These are phyloP conservation scores for Senna siamea DNA, from an alignment of 306 rosid genomes.

Conservation along the genomic window DNA sequence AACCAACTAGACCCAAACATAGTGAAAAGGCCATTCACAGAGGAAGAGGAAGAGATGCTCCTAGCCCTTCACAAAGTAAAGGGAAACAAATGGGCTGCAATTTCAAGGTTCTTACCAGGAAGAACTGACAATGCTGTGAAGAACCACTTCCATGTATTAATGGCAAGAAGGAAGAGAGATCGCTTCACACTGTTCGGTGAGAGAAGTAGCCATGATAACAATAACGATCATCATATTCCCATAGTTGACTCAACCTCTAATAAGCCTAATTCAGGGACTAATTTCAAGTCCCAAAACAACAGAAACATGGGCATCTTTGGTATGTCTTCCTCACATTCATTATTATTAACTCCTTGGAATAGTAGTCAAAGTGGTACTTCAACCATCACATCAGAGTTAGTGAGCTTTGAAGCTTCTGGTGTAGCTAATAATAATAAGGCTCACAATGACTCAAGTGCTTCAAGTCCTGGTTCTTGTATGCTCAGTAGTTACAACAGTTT, in stretches of 20 bases:
- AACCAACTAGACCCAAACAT: conserved; percentile 70
- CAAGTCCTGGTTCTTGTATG: conserved; percentile 25
- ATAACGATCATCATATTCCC: neutral
- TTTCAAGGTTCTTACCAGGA: conserved; percentile 58
- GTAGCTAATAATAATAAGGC: neutral
- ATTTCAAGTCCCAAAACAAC: conserved; percentile 21
- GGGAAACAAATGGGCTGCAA: conserved; percentile 73
- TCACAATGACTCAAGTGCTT: conserved; percentile 19
- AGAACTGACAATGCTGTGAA: conserved; percentile 71
- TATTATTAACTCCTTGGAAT: too few relatives aligned
- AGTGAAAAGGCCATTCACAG: conserved; percentile 55
- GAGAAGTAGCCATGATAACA: too few relatives aligned
- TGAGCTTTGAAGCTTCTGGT: neutral
- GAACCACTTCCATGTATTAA: conserved; percentile 67
- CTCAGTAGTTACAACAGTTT: conserved; percentile 34
- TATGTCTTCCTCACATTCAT: neutral
- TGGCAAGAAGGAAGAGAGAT: conserved; percentile 62
- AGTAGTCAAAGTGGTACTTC: too few relatives aligned
- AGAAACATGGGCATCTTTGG: conserved; percentile 27
- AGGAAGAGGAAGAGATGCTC: conserved; percentile 59
- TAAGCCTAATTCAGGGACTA: conserved; percentile 21
- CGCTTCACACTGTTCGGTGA: conserved; percentile 35
- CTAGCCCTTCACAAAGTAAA: conserved; percentile 54
- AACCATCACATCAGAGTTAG: conserved; percentile 25
- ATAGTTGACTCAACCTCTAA: neutral